These are phyloP conservation scores for Stachybotrys chlorohalonatus DNA, from an alignment of 2,329 filamentous ascomycete species.

Conservation along the genomic window DNA sequence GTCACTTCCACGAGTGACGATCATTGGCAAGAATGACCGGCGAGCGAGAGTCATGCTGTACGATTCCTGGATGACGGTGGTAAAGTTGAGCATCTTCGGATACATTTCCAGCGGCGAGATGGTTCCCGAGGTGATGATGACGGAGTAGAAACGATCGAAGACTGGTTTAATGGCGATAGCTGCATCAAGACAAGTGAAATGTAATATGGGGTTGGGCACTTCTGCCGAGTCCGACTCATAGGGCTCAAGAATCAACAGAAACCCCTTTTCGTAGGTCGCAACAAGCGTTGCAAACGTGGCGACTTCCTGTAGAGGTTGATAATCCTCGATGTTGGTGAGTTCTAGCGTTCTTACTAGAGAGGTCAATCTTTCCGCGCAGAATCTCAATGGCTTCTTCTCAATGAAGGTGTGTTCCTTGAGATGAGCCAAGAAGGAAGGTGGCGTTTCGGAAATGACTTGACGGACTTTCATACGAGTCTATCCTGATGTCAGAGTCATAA, in stretches of 20 bases:
- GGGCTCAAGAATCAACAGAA: conserved; percentile 91
- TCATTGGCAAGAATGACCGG: conserved; percentile 94
- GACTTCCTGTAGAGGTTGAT: conserved; percentile 92
- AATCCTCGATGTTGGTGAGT: conserved; percentile 96
- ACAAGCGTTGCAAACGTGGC: conserved; percentile 95
- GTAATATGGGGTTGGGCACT: conserved; percentile 91
- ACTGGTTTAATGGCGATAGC: conserved; percentile 97
- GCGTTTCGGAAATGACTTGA: conserved; percentile 94
- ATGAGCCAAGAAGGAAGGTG: conserved; percentile 85
- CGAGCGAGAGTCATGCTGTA: conserved; percentile 95
- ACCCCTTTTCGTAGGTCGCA: conserved; percentile 94
- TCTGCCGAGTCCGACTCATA: conserved; percentile 94
- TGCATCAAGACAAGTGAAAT: conserved; percentile 93
- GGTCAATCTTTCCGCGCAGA: conserved; percentile 89
- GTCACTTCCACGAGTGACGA: conserved; percentile 90
- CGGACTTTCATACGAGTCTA: conserved; percentile 95
- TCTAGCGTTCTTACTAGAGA: conserved; percentile 92
- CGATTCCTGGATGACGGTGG: conserved; percentile 88
- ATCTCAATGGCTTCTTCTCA: conserved; percentile 87
- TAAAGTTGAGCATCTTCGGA: conserved; percentile 94
- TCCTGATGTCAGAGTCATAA: not conserved
- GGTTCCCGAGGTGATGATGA: conserved; percentile 96
- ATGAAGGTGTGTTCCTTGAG: conserved; percentile 95
- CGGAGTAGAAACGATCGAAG: conserved; percentile 93
- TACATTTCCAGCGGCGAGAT: conserved; percentile 98